Conservation (phyloP, 2,329 filamentous ascomycete genomes). For the Curvularia sp. region DNA sequence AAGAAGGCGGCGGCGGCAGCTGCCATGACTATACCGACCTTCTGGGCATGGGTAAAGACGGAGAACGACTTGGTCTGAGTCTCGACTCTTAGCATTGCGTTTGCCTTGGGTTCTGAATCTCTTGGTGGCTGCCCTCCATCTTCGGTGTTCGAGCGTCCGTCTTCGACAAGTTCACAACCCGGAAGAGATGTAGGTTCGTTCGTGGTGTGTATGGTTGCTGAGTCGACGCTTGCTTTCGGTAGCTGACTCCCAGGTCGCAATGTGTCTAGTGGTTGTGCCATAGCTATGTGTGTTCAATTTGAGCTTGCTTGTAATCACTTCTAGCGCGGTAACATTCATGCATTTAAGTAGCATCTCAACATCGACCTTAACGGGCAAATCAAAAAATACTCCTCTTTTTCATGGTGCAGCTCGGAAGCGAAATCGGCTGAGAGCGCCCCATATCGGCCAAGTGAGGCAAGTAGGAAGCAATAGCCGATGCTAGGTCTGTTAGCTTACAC, state of each 20-base stretch:
- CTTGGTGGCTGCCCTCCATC: neutral
- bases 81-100: neutral
- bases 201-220: neutral
- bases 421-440: constrained; percentile 1
- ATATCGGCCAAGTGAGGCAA: neutral
- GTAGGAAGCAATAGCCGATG: neutral
- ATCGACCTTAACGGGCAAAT: neutral
- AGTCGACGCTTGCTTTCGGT: neutral
- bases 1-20: constrained; percentile 1
- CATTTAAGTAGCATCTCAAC: neutral
- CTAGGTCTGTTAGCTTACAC: neutral
- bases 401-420: neutral
- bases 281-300: neutral
- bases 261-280: neutral
- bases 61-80: neutral
- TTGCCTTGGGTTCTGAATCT: neutral
- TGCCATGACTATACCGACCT: neutral
- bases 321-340: neutral
- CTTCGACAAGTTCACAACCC: neutral
- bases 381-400: neutral
- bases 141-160: neutral
- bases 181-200: neutral
- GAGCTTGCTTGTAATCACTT: neutral
- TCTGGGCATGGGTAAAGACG: neutral
- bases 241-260: neutral